Evolutionary conservation across 305 asterid genomes (phyloP), one percentile per base, ranked within the genome.

Genomic region (Fraxinus greggii): DNA sequence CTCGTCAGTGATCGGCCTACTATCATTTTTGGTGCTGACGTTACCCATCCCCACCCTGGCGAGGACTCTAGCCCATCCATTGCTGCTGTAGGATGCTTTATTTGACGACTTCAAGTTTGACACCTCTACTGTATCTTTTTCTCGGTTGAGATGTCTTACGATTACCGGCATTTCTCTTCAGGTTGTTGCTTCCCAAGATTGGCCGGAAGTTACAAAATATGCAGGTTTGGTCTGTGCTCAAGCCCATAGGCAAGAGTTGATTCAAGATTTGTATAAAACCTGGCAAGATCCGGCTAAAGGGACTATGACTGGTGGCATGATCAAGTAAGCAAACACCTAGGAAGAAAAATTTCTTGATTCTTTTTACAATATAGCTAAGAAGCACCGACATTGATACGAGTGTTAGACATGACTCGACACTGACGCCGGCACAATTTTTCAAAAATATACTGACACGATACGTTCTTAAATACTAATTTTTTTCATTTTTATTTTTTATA

Each of bases 131-230:
- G 6, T 82, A 4, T 21, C 28, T 35, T 67, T 28, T 21, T 8
- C 61, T 7, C 17, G 0, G 33, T 72, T 69, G 15, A 15, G 48
- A 31, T 82, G 31, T 31, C 42, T 72, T 35, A 72, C 38, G 38
- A 42, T 56, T 80, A 38, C 36, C 81, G 76, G 17, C 63, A 5
- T n/a, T 54, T 54, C 12, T 54, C 29, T 81, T 26, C 88, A 97
- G 99, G 99, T 97, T 61, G 99, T 97, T 56, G 99, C 99, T 4
- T 97, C 99, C 35, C 98, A 95, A 86, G 99, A 97, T 88, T 97
- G 99, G 99, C 98, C 98, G 0, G 97, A 95, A 81, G 89, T 97
- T 74, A 95, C 99, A 0, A 97, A 95, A 72, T 97, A 97, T 80
- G 98, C 98, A 13, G 98, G 98, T 19, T 85, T 95, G 88, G 98